Base-by-base conservation (phyloP, 805 yeast species). In the Maudiozyma pseudohumilis region DNA sequence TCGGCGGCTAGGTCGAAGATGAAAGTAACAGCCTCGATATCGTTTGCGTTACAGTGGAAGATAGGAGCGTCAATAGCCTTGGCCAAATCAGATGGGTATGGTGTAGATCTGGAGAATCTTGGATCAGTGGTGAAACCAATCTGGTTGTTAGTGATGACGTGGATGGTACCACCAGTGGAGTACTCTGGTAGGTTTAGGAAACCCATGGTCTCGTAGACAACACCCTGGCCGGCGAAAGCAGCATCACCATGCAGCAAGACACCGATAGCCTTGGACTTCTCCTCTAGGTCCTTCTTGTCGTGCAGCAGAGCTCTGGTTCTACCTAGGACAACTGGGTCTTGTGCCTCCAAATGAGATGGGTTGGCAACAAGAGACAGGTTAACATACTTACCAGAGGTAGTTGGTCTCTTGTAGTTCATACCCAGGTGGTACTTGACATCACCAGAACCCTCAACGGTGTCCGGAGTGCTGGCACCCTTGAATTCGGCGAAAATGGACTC, bases 41-140 rank as follows among this genome's bases (percentile, higher is more conserved):
- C 97, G 64, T 92, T 97, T 18, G 97, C 96, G 59, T 92, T 92
- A 36, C 92, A 97, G 66, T 92, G 99, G 94, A 92, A 92, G 55
- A 92, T 87, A 45, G 99, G 99, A 18, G 97, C 96, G 60, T 89
- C 88, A 64, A 86, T 83, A 25, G 95, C 71, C 70, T 92, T 92
- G 53, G 96, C 97, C 59, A 92, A 75, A 70, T 92, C 99, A 18
- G 96, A 83, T 54, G 98, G 96, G 65, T 92, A 92, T 56, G 94
- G 89, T 34, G 98, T 92, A 19, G 97, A 89, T 71, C 99, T 82
- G 26, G 96, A 87, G 55, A 81, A 80, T 69, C 95, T 77, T 49
- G 99, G 99, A 63, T 92, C 97, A 36, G 99, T 92, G 49, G 99
- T 92, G 77, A 92, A 92, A 65, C 99, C 99, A 63, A 92, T 89